A percentile compares a stretch with the other conserved stretches of the same genome.
Evolutionary conservation across 768 basidiomycete genomes (phyloP).

Genomic region (Panaeolus papilionaceus): DNA sequence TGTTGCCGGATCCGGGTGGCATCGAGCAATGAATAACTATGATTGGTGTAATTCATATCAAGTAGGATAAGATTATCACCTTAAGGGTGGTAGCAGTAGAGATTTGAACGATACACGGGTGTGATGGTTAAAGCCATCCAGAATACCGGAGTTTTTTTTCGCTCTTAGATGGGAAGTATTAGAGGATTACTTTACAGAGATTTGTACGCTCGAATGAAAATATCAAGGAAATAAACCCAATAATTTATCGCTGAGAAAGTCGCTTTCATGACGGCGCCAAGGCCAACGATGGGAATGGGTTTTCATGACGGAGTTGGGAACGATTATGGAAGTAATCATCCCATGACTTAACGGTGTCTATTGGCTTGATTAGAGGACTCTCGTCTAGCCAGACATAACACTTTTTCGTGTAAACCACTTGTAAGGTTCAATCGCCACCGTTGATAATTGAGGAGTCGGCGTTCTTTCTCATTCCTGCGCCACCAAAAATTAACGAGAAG

Average conservation of each 20-base stretch:
- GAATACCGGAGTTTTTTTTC: no score
- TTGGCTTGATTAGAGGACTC: neutral
- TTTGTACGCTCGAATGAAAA: neutral
- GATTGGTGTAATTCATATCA: no score
- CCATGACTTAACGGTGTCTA: neutral
- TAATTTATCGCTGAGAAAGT: neutral
- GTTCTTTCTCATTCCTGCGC: conserved; percentile 2
- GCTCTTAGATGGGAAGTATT: no score
- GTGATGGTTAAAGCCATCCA: no score
- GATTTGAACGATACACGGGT: no score
- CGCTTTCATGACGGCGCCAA: neutral
- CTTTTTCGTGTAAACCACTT: neutral
- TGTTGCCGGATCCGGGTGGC: no score
- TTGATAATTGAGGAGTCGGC: neutral
- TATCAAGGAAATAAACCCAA: neutral
- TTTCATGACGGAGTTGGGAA: neutral
- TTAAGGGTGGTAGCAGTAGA: no score
- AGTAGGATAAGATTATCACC: no score
- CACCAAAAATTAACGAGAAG: neutral
- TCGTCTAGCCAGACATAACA: neutral
- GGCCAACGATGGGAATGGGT: neutral
- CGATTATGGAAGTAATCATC: neutral
- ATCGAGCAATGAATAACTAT: no score
- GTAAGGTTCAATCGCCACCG: neutral
- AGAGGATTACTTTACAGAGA: no score